Conservation (phyloP, 2,329 filamentous ascomycete genomes). For the Neoscytalidium dimidiatum region DNA sequence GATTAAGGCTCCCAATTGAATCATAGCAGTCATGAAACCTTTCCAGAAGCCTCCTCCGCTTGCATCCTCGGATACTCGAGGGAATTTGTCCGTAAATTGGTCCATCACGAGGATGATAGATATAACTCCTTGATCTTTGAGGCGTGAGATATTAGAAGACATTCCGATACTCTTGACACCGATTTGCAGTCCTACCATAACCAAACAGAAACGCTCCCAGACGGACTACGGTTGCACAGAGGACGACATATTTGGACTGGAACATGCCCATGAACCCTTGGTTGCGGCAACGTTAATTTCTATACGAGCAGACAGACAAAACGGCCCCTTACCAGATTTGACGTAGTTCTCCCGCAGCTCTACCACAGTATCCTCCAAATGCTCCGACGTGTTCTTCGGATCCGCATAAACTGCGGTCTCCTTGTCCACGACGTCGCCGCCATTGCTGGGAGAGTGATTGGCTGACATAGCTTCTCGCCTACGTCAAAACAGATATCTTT, state of each 20-base stretch:
- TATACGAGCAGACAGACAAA: background rate
- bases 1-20: constrained; percentile 55
- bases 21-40: constrained; percentile 55
- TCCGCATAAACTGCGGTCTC: background rate
- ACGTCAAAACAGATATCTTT: background rate
- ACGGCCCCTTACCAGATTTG: background rate
- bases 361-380: background rate
- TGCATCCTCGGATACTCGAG: constrained; percentile 42
- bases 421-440: background rate
- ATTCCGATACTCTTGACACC: background rate
- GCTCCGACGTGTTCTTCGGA: background rate
- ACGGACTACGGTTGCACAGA: background rate
- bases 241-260: background rate
- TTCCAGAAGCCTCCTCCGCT: constrained; percentile 47
- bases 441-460: background rate
- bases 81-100: constrained; percentile 51
- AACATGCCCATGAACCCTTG: constrained; percentile 6
- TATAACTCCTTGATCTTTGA: constrained; percentile 43
- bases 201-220: background rate
- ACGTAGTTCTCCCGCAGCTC: background rate
- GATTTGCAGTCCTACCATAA: background rate
- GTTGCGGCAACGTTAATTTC: background rate
- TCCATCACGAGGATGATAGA: constrained; percentile 54
- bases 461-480: background rate
- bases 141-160: too few species aligned